These are phyloP conservation scores for Xylariales sp. DNA, from an alignment of 2,329 filamentous ascomycete species.

Conservation along the genomic window DNA sequence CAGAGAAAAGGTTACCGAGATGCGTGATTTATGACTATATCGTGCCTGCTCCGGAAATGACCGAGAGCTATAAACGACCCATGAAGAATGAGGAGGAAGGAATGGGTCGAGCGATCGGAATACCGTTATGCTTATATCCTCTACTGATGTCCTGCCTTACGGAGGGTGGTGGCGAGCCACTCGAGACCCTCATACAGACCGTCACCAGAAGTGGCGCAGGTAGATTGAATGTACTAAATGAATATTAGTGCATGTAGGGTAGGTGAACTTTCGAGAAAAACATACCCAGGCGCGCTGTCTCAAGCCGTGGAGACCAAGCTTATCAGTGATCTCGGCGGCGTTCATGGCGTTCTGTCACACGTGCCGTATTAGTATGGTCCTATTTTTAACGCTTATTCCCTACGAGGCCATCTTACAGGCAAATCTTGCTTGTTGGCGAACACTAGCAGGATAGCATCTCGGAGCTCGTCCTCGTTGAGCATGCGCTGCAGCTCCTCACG, in stretches of 20 bases:
- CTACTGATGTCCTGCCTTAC: conserved; percentile 77
- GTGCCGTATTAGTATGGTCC: conserved; percentile 39
- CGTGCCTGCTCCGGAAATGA: conserved; percentile 64
- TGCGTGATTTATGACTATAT: conserved; percentile 63
- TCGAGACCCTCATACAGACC: conserved; percentile 99
- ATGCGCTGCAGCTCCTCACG: conserved; percentile 97
- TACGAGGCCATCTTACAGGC: conserved; percentile 73
- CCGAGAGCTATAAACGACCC: conserved; percentile 70
- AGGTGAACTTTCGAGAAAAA: conserved; percentile 47
- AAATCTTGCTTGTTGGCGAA: conserved; percentile 99
- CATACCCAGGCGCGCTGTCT: conserved; percentile 99
- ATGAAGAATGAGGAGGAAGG: conserved; percentile 57
- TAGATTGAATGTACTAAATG: conserved; percentile 95
- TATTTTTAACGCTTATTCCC: conserved; percentile 45
- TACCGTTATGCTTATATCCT: conserved; percentile 51
- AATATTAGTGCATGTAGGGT: conserved; percentile 28
- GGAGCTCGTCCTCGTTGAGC: conserved; percentile 98
- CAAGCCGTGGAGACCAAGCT: conserved; percentile 99
- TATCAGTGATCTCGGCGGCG: conserved; percentile 99
- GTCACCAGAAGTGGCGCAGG: conserved; percentile 98
- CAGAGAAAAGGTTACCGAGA: conserved; percentile 46
- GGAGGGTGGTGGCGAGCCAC: conserved; percentile 86
- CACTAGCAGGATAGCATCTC: conserved; percentile 94
- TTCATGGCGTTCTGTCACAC: conserved; percentile 92
- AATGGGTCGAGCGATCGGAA: conserved; percentile 57